A percentile compares a stretch with the other conserved stretches of the same genome.
These are phyloP conservation scores for Cladosporium cucumerinum DNA, from an alignment of 2,329 filamentous ascomycete species.

Conservation along the genomic window DNA sequence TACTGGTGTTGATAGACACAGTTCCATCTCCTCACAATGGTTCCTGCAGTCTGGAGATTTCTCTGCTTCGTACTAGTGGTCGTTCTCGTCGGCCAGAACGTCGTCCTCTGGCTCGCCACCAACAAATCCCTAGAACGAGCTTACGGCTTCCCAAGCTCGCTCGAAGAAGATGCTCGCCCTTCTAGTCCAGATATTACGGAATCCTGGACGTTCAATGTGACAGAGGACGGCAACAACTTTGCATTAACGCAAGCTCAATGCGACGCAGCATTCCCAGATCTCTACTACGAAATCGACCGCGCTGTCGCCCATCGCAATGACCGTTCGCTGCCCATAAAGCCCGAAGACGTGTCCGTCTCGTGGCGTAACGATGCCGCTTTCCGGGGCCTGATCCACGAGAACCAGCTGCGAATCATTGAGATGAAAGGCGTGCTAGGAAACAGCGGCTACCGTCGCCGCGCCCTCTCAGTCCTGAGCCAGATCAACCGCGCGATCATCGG, in stretches of 20 bases:
- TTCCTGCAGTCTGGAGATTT: background rate
- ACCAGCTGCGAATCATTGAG: constrained; percentile 29
- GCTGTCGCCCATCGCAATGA: constrained; percentile 25
- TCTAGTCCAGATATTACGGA: background rate
- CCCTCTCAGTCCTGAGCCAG: constrained; percentile 42
- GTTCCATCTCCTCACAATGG: background rate
- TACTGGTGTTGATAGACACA: background rate
- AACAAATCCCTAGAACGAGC: background rate
- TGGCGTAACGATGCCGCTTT: constrained; percentile 28
- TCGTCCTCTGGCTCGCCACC: background rate
- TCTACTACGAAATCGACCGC: constrained; percentile 30
- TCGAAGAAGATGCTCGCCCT: background rate
- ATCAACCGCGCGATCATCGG: constrained; percentile 45
- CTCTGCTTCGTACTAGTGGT: constrained; percentile 2
- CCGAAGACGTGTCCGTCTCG: constrained; percentile 22
- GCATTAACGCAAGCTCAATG: constrained; percentile 26
- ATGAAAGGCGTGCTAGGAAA: constrained; percentile 25
- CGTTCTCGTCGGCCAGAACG: background rate
- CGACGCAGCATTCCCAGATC: constrained; percentile 26
- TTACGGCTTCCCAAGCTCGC: background rate
- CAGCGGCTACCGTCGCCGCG: constrained; percentile 25
- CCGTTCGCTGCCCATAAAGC: constrained; percentile 20
- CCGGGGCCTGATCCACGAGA: constrained; percentile 29
- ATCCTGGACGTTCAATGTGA: constrained; percentile 17
- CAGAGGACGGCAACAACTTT: constrained; percentile 21